Conservation (phyloP, 306 rosid genomes). For the Carpinus viminea region DNA sequence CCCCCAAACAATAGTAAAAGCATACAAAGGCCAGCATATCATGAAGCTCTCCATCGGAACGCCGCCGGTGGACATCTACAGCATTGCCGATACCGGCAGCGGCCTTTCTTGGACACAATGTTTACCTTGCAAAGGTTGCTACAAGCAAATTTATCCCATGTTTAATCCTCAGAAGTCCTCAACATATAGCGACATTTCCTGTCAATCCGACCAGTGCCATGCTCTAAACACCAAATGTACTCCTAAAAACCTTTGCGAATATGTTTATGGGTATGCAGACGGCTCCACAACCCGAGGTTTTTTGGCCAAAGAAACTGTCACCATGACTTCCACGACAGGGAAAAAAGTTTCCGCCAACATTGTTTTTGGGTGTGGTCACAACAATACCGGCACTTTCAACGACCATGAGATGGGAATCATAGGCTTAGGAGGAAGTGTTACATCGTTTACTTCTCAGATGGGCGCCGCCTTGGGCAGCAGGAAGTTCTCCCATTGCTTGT, state of each 20-base stretch:
- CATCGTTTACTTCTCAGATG: conserved; percentile 56
- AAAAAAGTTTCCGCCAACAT: conserved; percentile 27
- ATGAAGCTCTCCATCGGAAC: conserved; percentile 54
- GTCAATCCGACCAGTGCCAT: conserved; percentile 45
- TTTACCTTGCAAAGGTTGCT: conserved; percentile 44
- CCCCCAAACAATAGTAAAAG: background rate
- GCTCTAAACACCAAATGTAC: conserved; percentile 35
- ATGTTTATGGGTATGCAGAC: conserved; percentile 47
- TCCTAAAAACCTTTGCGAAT: conserved; percentile 37
- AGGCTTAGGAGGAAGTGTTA: conserved; percentile 56
- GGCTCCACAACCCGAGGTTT: conserved; percentile 40
- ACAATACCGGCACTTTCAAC: conserved; percentile 47
- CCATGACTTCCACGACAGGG: conserved; percentile 34
- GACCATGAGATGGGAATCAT: conserved; percentile 64
- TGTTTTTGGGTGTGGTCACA: conserved; percentile 59
- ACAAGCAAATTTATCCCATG: conserved; percentile 43
- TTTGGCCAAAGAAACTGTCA: conserved; percentile 41
- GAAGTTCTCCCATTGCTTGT: conserved; percentile 57
- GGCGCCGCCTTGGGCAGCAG: conserved; percentile 39
- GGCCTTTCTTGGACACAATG: conserved; percentile 66
- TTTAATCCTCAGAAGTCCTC: conserved; percentile 49
- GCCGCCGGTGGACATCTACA: conserved; percentile 54
- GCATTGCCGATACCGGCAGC: conserved; percentile 62
- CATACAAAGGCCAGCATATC: conserved; percentile 55
- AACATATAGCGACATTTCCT: conserved; percentile 41